Evolutionary conservation across 352 stramenopile genomes (phyloP), one percentile per base, ranked within the genome.

Genomic region (Peronospora tabacina): DNA sequence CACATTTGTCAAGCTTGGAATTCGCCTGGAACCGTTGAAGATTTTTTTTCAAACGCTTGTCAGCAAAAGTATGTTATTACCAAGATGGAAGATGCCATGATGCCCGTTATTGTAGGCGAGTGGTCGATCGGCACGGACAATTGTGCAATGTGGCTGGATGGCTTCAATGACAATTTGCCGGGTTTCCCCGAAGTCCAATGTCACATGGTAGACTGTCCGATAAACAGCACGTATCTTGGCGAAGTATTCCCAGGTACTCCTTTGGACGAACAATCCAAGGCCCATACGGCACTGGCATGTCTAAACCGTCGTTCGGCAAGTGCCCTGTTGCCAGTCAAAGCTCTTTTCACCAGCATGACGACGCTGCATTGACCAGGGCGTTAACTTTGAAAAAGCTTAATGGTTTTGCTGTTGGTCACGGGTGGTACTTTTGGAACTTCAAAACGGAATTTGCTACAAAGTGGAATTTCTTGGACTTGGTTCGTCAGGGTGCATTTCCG

Each of bases 401-500:
- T 61, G 82, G 80, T 8, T 97, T 95, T 46, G 77, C 75, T 1
- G 65, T 95, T 39, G 88, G 86, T 33, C 90, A 98, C 69, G 92
- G 91, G 15, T 95, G 89, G 68, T 97, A 95, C 73, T 98, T 97
- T 61, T 97, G 89, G 92, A 98, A 97, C 68, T 98, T 97, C 63
- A 87, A 95, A 55, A 97, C 89, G 0, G 92, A 98, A 61, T 66
- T 97, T 17, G 75, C 87, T 20, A 77, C 78, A 17, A 78, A 84
- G 38, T 98, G 90, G 92, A 90, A 83, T 35, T 97, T 96, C 52
- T 68, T 97, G 62, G 56, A 75, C 36, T 61, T 88, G 15, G 58
- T 75, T 43, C 72, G 71, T 28, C 22, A 70, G n/a, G n/a, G 79
- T 7, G 63, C 59, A 11, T 83, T 90, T 60, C 79, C 79, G 7